Evolutionary conservation across 1,139 yeast genomes (phyloP).

Genomic region (Petasospora rhodanensis): DNA sequence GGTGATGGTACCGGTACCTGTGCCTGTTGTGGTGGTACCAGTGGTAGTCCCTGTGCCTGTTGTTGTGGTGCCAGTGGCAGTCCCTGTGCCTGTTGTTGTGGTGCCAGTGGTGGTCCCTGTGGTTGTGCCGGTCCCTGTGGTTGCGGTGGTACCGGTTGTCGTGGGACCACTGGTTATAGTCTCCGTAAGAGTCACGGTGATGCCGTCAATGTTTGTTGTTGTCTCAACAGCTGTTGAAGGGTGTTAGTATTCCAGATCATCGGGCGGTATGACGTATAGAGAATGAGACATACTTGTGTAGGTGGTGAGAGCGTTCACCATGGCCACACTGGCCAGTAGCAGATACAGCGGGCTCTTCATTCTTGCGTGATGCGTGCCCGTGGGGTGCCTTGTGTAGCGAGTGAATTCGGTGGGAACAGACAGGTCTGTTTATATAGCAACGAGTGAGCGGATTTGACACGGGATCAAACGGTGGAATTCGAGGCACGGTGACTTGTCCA

Average conservation of each 20-base stretch:
- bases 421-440: no score
- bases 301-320: conserved; percentile 14
- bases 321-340: no score
- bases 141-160: conserved; percentile 17
- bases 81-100: conserved; percentile 3
- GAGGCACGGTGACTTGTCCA: no score
- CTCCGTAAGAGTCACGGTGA: conserved; percentile 26
- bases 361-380: no score
- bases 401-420: no score
- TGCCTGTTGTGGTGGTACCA: conserved; percentile 8
- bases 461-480: no score
- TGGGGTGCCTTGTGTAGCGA: no score
- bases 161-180: conserved; percentile 20
- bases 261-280: no score
- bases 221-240: conserved; percentile 11
- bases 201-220: conserved; percentile 14
- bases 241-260: conserved; percentile 8
- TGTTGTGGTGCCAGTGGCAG: conserved; percentile 5
- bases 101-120: conserved; percentile 9
- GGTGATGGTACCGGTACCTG: conserved; percentile 18
- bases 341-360: conserved; percentile 12
- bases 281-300: conserved; percentile 13
- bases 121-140: conserved; percentile 15
- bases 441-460: no score
- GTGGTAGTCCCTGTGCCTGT: conserved; percentile 9